These are phyloP conservation scores for Bipolaris gigantea DNA, from an alignment of 2,329 filamentous ascomycete species.

Conservation along the genomic window DNA sequence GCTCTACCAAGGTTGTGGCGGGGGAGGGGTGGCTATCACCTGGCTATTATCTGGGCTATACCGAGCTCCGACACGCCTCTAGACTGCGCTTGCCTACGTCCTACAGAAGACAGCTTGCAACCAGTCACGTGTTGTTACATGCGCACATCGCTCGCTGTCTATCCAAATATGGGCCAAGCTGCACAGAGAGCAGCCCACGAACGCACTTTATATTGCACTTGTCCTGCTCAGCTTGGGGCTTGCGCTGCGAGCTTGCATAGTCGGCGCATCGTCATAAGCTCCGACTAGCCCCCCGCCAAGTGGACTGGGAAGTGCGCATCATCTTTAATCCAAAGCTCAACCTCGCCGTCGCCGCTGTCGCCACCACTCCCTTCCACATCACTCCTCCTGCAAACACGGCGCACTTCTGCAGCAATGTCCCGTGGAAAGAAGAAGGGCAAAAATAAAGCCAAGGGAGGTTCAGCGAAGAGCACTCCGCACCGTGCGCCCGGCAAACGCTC, in stretches of 20 bases:
- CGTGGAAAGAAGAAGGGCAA: constrained; percentile 32
- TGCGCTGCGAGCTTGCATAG: background rate
- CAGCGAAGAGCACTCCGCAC: constrained; percentile 24
- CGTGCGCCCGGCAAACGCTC: constrained; percentile 21
- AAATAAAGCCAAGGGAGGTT: constrained; percentile 27
- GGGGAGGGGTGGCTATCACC: constrained; percentile 14
- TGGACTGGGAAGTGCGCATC: constrained; percentile 9
- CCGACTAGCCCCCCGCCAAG: constrained; percentile 6
- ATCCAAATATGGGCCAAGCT: too few species aligned
- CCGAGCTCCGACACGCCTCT: constrained; percentile 2
- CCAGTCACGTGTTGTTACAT: background rate
- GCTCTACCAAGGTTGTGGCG: constrained; percentile 8
- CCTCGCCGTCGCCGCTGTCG: background rate
- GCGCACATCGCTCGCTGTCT: too few species aligned
- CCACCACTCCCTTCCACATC: background rate
- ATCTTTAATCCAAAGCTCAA: constrained; percentile 4
- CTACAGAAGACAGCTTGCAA: background rate
- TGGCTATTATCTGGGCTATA: constrained; percentile 4
- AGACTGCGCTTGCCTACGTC: background rate
- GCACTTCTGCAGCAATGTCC: constrained; percentile 22
- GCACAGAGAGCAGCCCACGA: too few species aligned
- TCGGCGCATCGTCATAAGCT: constrained; percentile 8
- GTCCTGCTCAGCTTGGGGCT: too few species aligned
- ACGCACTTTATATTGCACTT: too few species aligned
- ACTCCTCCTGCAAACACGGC: background rate